Evolutionary conservation across 139 green algal genomes (phyloP), one percentile per base, ranked within the genome.

Genomic region (Picochlorum sp.): DNA sequence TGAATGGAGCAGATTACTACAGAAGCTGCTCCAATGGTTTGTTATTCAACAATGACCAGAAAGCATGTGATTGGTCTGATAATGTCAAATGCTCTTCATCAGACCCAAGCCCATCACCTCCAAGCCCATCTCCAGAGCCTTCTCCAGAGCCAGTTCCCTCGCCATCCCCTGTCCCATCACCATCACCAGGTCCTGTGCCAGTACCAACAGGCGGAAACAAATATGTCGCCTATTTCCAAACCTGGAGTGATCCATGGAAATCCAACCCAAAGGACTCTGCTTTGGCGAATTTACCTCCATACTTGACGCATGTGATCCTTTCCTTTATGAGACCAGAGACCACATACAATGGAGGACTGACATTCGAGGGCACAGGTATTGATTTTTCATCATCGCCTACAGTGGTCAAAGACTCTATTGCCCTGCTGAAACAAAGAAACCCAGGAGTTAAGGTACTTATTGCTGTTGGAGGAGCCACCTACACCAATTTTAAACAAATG

Each of bases 371-470:
- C 54, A 82, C 68, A 3, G 74, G 73, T 18, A 45, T 82, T 11
- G 49, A 78, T 20, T 82, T 83, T 55, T 66, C n/a, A 11, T 52
- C 10, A 6, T 54, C 65, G 13, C 38, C 73, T 0, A 3, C 49
- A 4, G 65, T 76, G 18, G 59, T 83, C 13, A 75, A 66, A 30
- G 63, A 65, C 9, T 57, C 68, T 34, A 67, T 83, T 13, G 55
- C 63, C 1, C 45, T 70, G 8, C 64, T 83, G 6, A 82, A 82
- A 45, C 24, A 60, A 21, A 31, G 24, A 13, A 73, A 75, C 37
- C 76, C 76, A 3, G 45, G 63, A 49, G 78, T 74, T 2, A 80
- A 80, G 41, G 76, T 81, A 24, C 24, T 77, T 15, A 45, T 72
- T 14, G 64, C 64, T 5, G 44, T 80, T 20, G 63, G 69, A 13